Evolutionary conservation across 805 yeast genomes (phyloP), one percentile per base, ranked within the genome.

Genomic region (Pichia gijzeniarum): DNA sequence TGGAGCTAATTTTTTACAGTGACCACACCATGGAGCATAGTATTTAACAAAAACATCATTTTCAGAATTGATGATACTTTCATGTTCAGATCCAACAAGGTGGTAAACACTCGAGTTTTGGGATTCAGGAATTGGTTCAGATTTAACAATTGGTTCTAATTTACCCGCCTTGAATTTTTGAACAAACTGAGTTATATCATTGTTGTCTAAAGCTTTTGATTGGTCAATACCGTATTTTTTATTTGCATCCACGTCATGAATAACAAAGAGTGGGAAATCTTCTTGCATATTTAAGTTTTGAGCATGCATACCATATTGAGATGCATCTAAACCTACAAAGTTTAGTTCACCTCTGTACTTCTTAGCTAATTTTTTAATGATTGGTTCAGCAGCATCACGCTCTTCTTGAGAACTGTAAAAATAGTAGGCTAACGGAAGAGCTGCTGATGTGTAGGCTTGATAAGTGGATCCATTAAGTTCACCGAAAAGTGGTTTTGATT

Each of bases 11-110:
- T 77, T 85, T 74, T 87, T 88, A 74, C 96, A 88, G 74, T 89
- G 96, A 39, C 96, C 95, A 73, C 96, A 89, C 96, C 96, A 90
- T 69, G 95, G 95, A 40, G 98, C 97, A 62, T 86, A 90, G 70
- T 90, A 91, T 71, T 87, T 85, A 46, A 91, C 95, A 47, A 90
- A 68, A 32, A 85, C 82, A 62, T 85, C 91, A 69, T 80, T 83
- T 43, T 62, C 59, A 57, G 81, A 80, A 27, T 65, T 66, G 43
- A 87, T 75, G 48, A 87, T 68, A 30, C 74, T 78, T 41, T 85
- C 83, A 68, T 87, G 93, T 60, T 80, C 87, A 69, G 80, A 76
- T 55, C 88, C 95, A 50, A 91, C 97, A 55, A 91, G 74, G 60
- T 78, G 82, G 63, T 72, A 71, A 44, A 83, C 79, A 43, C 72